phyloP scores from a whole-genome alignment of 176 grass and related monocot species.

The Alopecurus myosuroides region DNA sequence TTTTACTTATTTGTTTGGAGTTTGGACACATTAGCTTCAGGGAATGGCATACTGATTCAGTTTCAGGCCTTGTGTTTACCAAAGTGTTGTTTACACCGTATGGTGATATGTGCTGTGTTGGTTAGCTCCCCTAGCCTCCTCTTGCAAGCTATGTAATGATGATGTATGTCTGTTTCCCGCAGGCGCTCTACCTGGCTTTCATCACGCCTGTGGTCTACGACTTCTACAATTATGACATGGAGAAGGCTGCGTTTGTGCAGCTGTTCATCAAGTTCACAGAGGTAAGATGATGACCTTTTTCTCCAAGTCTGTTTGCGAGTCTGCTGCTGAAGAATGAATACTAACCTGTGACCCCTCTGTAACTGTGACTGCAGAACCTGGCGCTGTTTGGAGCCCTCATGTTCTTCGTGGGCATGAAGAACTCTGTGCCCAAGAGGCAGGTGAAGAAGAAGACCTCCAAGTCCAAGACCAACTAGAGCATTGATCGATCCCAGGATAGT shows the following conservation, averaged over 20 bases:
- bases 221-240: slow-evolving; percentile 82
- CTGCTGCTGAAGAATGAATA: not conserved
- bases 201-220: slow-evolving; percentile 62
- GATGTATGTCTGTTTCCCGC: not conserved
- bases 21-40: too few species aligned
- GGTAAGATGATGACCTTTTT: slow-evolving; percentile 20
- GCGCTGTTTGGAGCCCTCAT: slow-evolving; percentile 53
- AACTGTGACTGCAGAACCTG: slow-evolving; percentile 39
- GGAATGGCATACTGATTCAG: not conserved
- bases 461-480: slow-evolving; percentile 48
- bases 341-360: not conserved
- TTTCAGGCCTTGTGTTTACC: not conserved
- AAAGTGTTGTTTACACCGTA: not conserved
- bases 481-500: not conserved
- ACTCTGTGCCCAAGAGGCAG: slow-evolving; percentile 56
- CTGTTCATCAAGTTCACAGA: slow-evolving; percentile 71
- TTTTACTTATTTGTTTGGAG: too few species aligned
- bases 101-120: not conserved
- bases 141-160: not conserved
- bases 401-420: slow-evolving; percentile 80
- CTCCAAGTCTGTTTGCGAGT: not conserved
- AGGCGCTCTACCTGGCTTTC: slow-evolving; percentile 55
- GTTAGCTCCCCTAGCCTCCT: not conserved
- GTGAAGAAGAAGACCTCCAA: slow-evolving; percentile 57
- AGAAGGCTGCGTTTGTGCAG: slow-evolving; percentile 63